Evolutionary conservation across 495 filamentous ascomycete species (phyloP).

Genomic region (Tuber microsphaerosporum): DNA sequence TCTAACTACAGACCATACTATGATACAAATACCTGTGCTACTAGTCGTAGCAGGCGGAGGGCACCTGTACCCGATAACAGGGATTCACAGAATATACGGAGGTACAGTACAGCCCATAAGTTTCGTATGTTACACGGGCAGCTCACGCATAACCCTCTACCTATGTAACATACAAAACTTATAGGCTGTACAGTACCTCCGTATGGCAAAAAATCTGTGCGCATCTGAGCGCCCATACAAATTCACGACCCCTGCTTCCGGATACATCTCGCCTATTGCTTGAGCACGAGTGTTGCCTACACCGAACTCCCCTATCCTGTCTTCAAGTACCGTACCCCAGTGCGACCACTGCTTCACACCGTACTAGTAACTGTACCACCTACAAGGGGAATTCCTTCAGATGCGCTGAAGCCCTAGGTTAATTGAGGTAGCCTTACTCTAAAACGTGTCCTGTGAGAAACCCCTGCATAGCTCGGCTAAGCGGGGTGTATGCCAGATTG

Average conservation of each 20-base stretch:
- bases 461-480: neutral
- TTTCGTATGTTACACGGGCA: too few relatives aligned
- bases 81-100: too few relatives aligned
- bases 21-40: neutral
- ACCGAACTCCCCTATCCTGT: neutral
- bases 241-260: neutral
- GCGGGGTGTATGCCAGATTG: neutral
- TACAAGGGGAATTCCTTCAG: neutral
- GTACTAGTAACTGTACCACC: neutral
- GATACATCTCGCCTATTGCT: too few relatives aligned
- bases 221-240: too few relatives aligned
- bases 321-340: neutral
- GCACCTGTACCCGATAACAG: too few relatives aligned
- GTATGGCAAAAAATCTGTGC: too few relatives aligned
- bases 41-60: too few relatives aligned
- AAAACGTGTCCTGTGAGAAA: neutral
- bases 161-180: too few relatives aligned
- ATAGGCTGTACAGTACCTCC: too few relatives aligned
- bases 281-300: neutral
- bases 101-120: too few relatives aligned
- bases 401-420: neutral
- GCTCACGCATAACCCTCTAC: too few relatives aligned
- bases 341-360: neutral
- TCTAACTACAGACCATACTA: neutral
- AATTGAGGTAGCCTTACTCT: neutral